phyloP scores from a whole-genome alignment of 2,329 filamentous ascomycete genomes.

The Ophiostoma piceae region DNA sequence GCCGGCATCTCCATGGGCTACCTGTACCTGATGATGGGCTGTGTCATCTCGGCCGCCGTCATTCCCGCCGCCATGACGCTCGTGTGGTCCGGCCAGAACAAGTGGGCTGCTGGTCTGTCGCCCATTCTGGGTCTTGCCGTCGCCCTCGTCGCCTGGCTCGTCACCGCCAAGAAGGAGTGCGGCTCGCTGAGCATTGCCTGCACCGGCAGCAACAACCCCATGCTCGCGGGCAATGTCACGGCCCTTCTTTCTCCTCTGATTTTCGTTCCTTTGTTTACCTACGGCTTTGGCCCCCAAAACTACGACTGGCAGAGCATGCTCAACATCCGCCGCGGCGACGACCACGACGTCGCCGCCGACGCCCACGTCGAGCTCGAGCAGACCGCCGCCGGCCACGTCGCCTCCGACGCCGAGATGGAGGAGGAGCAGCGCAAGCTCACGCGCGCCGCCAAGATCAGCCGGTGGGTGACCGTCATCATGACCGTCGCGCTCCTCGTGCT shows the following conservation, averaged over 20 bases:
- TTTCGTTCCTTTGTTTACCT: slow-evolving; percentile 71
- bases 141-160: slow-evolving; percentile 70
- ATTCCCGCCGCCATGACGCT: slow-evolving; percentile 76
- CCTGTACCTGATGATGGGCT: slow-evolving; percentile 70
- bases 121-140: slow-evolving; percentile 65
- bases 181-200: slow-evolving; percentile 64
- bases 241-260: slow-evolving; percentile 72
- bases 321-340: slow-evolving; percentile 70
- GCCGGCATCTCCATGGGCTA: slow-evolving; percentile 82
- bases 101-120: slow-evolving; percentile 63
- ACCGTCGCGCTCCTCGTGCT: slow-evolving; percentile 64
- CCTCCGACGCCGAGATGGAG: slow-evolving; percentile 28
- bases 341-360: slow-evolving; percentile 68
- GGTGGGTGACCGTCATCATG: slow-evolving; percentile 33
- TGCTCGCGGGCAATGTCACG: slow-evolving; percentile 81
- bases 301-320: slow-evolving; percentile 87
- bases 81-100: slow-evolving; percentile 74
- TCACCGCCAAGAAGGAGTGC: slow-evolving; percentile 65
- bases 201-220: slow-evolving; percentile 80
- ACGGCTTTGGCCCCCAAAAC: slow-evolving; percentile 62
- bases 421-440: slow-evolving; percentile 37
- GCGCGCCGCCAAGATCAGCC: slow-evolving; percentile 35
- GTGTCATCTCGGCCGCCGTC: slow-evolving; percentile 80
- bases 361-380: slow-evolving; percentile 61
- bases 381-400: slow-evolving; percentile 43